These are phyloP conservation scores for Solanum pinnatisectum DNA, from an alignment of 257 asterid species.

Conservation along the genomic window DNA sequence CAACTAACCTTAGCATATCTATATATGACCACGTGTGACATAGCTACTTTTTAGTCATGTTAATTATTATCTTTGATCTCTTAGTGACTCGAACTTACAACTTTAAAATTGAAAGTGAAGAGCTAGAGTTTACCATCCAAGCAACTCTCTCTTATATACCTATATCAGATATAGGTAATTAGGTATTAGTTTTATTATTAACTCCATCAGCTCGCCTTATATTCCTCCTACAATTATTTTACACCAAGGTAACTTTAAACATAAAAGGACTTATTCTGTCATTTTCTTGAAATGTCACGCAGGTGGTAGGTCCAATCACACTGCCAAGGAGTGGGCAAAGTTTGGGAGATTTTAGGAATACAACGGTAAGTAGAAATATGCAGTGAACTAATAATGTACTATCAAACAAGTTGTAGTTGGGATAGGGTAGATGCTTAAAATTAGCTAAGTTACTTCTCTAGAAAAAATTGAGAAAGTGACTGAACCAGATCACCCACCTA, in stretches of 20 bases:
- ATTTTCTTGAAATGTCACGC: neutral
- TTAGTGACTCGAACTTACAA: no score
- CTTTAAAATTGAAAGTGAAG: no score
- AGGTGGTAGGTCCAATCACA: neutral
- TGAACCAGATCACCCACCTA: neutral
- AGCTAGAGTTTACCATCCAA: no score
- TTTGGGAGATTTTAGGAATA: neutral
- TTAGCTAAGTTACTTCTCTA: slow-evolving; percentile 1
- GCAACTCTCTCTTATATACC: no score
- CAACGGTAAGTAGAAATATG: neutral
- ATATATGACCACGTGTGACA: neutral
- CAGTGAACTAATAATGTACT: neutral
- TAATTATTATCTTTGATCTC: no score
- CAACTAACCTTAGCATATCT: neutral
- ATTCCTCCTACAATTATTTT: neutral
- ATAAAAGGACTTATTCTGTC: neutral
- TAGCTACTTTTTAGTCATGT: neutral
- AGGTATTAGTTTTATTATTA: no score
- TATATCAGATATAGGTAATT: no score
- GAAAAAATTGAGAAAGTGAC: slow-evolving; percentile 6
- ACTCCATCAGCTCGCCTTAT: neutral
- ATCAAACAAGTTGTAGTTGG: neutral
- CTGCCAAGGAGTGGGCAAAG: neutral
- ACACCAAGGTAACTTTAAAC: neutral
- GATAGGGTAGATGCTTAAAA: neutral